Evolutionary conservation across 202 grass and related monocot species (phyloP).

Genomic region (Bolboschoenoplectus hybrid): DNA sequence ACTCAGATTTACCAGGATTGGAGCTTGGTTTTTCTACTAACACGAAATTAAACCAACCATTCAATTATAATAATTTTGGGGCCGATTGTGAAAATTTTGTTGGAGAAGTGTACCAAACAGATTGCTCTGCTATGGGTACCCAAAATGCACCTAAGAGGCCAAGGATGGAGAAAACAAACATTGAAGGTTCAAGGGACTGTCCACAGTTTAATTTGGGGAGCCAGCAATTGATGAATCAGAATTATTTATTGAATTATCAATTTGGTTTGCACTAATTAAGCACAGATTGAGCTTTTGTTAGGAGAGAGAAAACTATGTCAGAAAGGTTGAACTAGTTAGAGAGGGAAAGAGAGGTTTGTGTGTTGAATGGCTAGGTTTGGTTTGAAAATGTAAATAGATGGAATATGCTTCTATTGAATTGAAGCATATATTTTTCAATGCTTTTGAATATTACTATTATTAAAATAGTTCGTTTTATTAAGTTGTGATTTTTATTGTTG

Average conservation of each 20-base stretch:
- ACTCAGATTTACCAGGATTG: conserved; percentile 26
- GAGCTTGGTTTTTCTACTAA: conserved; percentile 30
- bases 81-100: not conserved
- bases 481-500: not conserved
- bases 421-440: conserved; percentile 35
- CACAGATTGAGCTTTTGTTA: conserved; percentile 23
- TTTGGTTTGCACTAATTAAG: conserved; percentile 18
- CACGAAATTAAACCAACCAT: conserved; percentile 32
- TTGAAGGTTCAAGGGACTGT: not conserved
- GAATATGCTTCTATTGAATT: conserved; percentile 27
- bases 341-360: conserved; percentile 14
- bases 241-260: conserved; percentile 28
- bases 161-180: conserved; percentile 29
- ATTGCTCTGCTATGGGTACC: conserved; percentile 18
- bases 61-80: conserved; percentile 33
- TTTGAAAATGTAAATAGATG: conserved; percentile 38
- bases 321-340: conserved; percentile 11
- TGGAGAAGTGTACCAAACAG: conserved; percentile 31
- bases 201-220: conserved; percentile 35
- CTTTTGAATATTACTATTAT: conserved; percentile 27
- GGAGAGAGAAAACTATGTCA: conserved; percentile 11
- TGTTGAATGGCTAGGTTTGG: not conserved
- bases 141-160: conserved; percentile 34
- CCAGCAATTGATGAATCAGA: conserved; percentile 17
- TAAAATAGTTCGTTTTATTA: conserved; percentile 19